These are phyloP conservation scores for Diaporthe vaccinii DNA, from an alignment of 2,329 filamentous ascomycete genomes.

Conservation along the genomic window DNA sequence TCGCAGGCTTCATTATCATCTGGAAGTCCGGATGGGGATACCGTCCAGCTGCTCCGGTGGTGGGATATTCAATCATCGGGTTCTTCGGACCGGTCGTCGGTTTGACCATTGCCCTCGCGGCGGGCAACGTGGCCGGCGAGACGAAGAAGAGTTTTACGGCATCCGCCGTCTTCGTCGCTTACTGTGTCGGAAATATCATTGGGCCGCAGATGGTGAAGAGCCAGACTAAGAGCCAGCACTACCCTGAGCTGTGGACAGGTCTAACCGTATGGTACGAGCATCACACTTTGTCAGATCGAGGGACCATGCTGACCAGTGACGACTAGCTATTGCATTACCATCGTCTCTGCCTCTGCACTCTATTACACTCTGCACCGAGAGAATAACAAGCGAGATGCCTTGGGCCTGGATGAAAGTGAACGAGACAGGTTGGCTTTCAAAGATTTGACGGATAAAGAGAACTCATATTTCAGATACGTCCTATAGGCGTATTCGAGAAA, in stretches of 20 bases:
- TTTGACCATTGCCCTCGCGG: conserved; percentile 64
- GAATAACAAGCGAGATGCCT: conserved; percentile 64
- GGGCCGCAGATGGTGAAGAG: conserved; percentile 79
- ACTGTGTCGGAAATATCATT: conserved; percentile 78
- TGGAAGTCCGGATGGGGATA: conserved; percentile 78
- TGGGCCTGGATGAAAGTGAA: conserved; percentile 70
- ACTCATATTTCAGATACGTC: conserved; percentile 75
- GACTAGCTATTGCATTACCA: conserved; percentile 56
- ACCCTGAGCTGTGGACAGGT: conserved; percentile 61
- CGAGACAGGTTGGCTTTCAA: conserved; percentile 75
- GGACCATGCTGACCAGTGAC: background rate
- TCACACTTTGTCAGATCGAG: conserved; percentile 63
- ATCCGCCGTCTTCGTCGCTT: conserved; percentile 80
- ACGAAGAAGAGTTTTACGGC: conserved; percentile 86
- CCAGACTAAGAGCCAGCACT: conserved; percentile 75
- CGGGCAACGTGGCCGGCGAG: conserved; percentile 81
- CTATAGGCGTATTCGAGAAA: conserved; percentile 49
- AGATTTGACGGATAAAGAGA: conserved; percentile 78
- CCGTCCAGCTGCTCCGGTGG: conserved; percentile 75
- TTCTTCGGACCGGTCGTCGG: conserved; percentile 73
- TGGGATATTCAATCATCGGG: conserved; percentile 79
- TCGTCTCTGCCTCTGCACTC: conserved; percentile 66
- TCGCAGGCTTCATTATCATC: conserved; percentile 80
- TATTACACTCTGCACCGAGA: conserved; percentile 72
- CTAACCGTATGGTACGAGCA: conserved; percentile 71